These are phyloP conservation scores for Coemansia sp. DNA, from an alignment of 192 early-diverging fungal genomes.

Conservation along the genomic window DNA sequence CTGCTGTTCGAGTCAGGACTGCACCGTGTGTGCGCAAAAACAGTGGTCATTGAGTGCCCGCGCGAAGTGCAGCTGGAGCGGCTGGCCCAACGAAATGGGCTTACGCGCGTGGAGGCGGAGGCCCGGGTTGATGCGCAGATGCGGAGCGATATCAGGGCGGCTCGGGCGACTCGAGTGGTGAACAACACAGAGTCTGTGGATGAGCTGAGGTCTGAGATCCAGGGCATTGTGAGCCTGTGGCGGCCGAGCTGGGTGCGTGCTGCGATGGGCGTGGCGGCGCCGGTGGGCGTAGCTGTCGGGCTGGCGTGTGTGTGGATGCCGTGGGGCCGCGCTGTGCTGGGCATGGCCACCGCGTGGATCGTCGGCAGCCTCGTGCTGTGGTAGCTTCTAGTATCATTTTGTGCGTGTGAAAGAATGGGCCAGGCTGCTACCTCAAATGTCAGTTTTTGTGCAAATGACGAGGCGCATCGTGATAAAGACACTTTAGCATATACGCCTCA, in stretches of 20 bases:
- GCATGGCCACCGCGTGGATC: conserved; percentile 29
- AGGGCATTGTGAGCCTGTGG: conserved; percentile 20
- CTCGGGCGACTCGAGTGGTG: conserved; percentile 76
- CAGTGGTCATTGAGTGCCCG: conserved; percentile 76
- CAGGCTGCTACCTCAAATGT: too few species aligned
- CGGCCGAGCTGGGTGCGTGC: conserved; percentile 25
- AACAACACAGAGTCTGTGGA: conserved; percentile 72
- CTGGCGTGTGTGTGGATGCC: conserved; percentile 23
- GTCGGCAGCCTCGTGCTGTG: conserved; percentile 6
- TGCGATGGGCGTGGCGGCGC: conserved; percentile 27
- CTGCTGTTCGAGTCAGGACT: conserved; percentile 84
- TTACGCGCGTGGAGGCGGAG: conserved; percentile 55
- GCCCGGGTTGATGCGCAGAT: conserved; percentile 84
- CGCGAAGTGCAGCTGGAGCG: conserved; percentile 69
- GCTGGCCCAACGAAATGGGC: conserved; percentile 67
- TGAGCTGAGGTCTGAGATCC: conserved; percentile 36
- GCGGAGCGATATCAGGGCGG: conserved; percentile 72
- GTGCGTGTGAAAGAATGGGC: too few species aligned
- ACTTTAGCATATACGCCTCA: conserved; percentile 98
- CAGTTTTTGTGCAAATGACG: conserved; percentile 58
- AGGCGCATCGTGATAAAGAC: conserved; percentile 88
- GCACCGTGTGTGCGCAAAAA: conserved; percentile 65
- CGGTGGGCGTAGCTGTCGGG: conserved; percentile 20
- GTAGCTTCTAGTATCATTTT: too few species aligned
- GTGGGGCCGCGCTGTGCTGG: conserved; percentile 22